Evolutionary conservation across 768 basidiomycete species (phyloP).

Genomic region (Chiua virens): DNA sequence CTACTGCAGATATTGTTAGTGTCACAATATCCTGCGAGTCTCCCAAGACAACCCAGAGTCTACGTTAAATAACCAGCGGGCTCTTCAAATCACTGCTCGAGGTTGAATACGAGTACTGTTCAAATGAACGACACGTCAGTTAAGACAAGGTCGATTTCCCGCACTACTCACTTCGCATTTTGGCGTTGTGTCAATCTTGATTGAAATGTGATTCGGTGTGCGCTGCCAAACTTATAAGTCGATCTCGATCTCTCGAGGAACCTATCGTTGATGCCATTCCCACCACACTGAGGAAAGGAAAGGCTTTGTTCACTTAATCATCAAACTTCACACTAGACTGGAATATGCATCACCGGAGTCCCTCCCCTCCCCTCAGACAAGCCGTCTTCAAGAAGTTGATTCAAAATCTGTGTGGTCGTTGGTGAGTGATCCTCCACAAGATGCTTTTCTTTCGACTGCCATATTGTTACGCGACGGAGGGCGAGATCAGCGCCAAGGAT

Average conservation of each 20-base stretch:
- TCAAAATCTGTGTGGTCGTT: slow-evolving; percentile 96
- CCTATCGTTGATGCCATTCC: slow-evolving; percentile 14
- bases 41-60: too few relatives aligned
- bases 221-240: slow-evolving; percentile 14
- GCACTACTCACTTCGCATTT: slow-evolving; percentile 39
- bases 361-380: slow-evolving; percentile 64
- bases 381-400: slow-evolving; percentile 67
- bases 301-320: too few relatives aligned
- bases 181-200: slow-evolving; percentile 42
- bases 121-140: background rate
- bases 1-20: too few relatives aligned
- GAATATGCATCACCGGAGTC: slow-evolving; percentile 92
- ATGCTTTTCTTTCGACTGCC: slow-evolving; percentile 89
- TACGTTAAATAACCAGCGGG: slow-evolving; percentile 18
- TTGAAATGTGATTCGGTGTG: slow-evolving; percentile 53
- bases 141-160: background rate
- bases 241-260: background rate
- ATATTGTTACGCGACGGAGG: slow-evolving; percentile 69
- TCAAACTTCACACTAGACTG: slow-evolving; percentile 44
- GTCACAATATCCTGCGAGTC: too few relatives aligned
- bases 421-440: slow-evolving; percentile 94
- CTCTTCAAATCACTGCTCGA: slow-evolving; percentile 16
- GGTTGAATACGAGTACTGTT: slow-evolving; percentile 27
- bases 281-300: too few relatives aligned
- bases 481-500: slow-evolving; percentile 48